Conservation (phyloP, 495 filamentous ascomycete species). For the Oidiodendron maius region DNA sequence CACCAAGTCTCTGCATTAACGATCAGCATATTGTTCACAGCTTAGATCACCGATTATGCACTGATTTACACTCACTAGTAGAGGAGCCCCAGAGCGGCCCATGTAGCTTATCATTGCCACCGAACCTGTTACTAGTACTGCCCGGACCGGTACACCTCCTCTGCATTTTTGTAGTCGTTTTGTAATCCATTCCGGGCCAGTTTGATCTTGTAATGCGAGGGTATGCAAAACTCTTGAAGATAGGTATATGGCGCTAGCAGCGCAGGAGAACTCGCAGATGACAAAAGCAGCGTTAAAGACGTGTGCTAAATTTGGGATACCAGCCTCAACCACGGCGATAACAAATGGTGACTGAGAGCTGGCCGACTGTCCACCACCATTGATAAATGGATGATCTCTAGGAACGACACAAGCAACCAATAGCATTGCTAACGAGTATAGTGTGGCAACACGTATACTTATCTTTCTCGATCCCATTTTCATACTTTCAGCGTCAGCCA, state of each 20-base stretch:
- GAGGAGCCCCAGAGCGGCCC: conserved; percentile 24
- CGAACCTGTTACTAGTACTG: conserved; percentile 36
- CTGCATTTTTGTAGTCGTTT: conserved; percentile 21
- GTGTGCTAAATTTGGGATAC: conserved; percentile 20
- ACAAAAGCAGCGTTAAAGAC: conserved; percentile 40
- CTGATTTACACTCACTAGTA: conserved; percentile 13
- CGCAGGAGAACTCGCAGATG: conserved; percentile 35
- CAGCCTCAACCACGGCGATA: neutral
- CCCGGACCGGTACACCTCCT: conserved; percentile 38
- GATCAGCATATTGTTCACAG: neutral
- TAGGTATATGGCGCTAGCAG: conserved; percentile 34
- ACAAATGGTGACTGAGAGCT: neutral
- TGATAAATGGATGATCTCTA: conserved; percentile 31
- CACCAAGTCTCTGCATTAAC: neutral
- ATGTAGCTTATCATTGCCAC: conserved; percentile 43
- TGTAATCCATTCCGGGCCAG: conserved; percentile 26
- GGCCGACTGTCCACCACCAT: neutral
- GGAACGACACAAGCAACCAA: conserved; percentile 34
- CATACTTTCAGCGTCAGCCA: conserved; percentile 34
- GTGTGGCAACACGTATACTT: conserved; percentile 31
- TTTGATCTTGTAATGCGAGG: conserved; percentile 27
- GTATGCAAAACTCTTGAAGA: conserved; percentile 35
- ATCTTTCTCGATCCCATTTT: conserved; percentile 40
- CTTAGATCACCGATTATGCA: neutral
- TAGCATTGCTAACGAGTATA: conserved; percentile 33